Percentiles rank a stretch among this genome's conserved stretches.
Evolutionary conservation across 2,329 filamentous ascomycete species (phyloP).

Genomic region (Cryphonectria naterciae): DNA sequence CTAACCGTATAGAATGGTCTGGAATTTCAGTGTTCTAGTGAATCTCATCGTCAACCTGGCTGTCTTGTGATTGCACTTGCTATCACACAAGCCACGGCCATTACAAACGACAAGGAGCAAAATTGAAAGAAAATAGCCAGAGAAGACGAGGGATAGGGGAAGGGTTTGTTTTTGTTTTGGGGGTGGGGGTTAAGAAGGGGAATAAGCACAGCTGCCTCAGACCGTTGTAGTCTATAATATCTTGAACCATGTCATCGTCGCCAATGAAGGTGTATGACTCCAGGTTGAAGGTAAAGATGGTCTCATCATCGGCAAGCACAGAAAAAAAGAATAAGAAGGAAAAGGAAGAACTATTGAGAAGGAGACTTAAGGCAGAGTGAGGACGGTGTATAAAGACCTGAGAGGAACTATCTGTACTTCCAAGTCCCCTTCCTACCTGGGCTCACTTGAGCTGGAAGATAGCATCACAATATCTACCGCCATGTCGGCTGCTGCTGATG

Average conservation of each 20-base stretch:
- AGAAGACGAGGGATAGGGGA: background rate
- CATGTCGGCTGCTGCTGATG: background rate
- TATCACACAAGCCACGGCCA: background rate
- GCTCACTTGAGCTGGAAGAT: background rate
- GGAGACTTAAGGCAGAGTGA: background rate
- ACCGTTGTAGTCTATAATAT: constrained; percentile 26
- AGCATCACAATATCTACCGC: background rate
- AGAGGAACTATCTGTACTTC: background rate
- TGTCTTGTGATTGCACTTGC: background rate
- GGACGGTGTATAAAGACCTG: background rate
- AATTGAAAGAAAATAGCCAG: background rate
- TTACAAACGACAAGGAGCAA: background rate
- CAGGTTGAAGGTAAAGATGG: constrained; percentile 11
- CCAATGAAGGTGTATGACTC: constrained; percentile 25
- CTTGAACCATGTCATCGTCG: constrained; percentile 21
- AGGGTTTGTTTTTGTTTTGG: no score
- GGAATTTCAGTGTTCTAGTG: no score
- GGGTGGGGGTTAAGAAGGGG: background rate
- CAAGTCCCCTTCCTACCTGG: background rate
- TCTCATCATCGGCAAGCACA: constrained; percentile 23
- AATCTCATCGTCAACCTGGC: no score
- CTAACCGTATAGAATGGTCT: background rate
- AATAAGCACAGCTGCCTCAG: constrained; percentile 5
- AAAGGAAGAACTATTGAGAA: no score
- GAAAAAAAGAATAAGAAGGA: background rate